Evolutionary conservation across 2,329 filamentous ascomycete species (phyloP), one percentile per base, ranked within the genome.

Genomic region (Venturia nashicola): DNA sequence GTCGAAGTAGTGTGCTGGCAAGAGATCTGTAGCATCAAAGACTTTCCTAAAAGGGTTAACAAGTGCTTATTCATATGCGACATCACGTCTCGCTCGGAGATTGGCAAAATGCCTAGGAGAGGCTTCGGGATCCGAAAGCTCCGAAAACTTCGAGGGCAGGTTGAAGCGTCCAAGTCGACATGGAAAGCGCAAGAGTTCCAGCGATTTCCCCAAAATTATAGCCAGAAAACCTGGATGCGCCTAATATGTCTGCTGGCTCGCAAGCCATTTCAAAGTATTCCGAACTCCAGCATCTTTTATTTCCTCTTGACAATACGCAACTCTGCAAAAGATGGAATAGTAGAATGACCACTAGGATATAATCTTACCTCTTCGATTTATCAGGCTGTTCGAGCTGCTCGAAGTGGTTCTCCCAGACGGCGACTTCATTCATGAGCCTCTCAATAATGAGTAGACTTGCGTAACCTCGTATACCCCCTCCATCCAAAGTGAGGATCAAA

Each of bases 1-100:
- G 66, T 82, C 79, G 69, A 82, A 82, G 69, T 81, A 81, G 66
- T 81, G 77, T 65, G 78, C 80, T 64, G 79, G 79, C 12, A 79
- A 69, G 1, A 80, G 72, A 55, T 78, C 74, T 59, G 77, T 72
- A 65, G 78, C 76, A 59, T 72, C 70, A 65, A 75, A 75, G 3
- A 70, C 70, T 59, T 61, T 65, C 39, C 69, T 70, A 20, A 20
- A 20, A 20, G 7, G n/a, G 43, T 20, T 20, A n/a, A 46, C 20
- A 6, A 46, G 18, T 8, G 43, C 16, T 5, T 46, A 46, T 61
- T 8, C 42, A 39, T 43, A 43, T n/a, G 42, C 18, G 9, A 43
- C 5, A 7, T 5, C 36, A 61, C n/a, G 34, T 32, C 51, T 55
- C n/a, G 51, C 51, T n/a, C 51, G 20, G 39, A 36, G 18, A 23